Evolutionary conservation across 2,329 filamentous ascomycete species (phyloP), one percentile per base, ranked within the genome.

Genomic region (Mollisiaceae sp.): DNA sequence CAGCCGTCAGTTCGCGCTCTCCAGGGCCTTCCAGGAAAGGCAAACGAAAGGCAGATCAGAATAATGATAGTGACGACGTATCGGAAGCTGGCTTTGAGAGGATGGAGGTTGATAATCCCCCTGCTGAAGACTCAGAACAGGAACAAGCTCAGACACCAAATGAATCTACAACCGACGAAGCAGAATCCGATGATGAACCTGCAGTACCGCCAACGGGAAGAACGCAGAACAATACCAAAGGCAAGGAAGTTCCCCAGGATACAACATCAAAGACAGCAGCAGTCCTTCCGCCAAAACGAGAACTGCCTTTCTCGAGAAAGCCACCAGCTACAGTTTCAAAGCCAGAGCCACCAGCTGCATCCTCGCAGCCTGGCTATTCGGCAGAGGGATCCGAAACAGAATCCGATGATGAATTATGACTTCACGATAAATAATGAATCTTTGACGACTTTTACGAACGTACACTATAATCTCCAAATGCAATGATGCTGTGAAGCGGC

Each of bases 1-100:
- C 59, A 59, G 39, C 66, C 14, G 61, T 59, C 20, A 55, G 59
- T 57, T 60, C 67, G 20, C 59, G 59, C 56, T 59, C 68, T 18
- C 66, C 68, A 4, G 71, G 68, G 6, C 62, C 65, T 12, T 85
- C 83, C 6, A 78, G 84, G 63, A 67, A 77, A 8, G 72, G 77
- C 1, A 88, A 88, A 74, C 79, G 86, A 43, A 88, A 88, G 72
- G 79, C 78, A 2, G 71, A 76, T 1, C 58, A 63, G 36, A 65
- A 64, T 20, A 75, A 75, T 20, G 76, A 77, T 6, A 77, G 5
- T 24, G 64, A 67, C 15, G 79, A 81, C n/a, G 79, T 78, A 12
- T 79, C 77, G 1, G 81, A 83, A 2, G 83, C 82, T 4, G 82
- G 76, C 0, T 79, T 82, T 54, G 82, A 83, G 61, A 78, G 77